Evolutionary conservation across 1,139 yeast genomes (phyloP), one percentile per base, ranked within the genome.

Genomic region (Eremothecium cymbalariae): DNA sequence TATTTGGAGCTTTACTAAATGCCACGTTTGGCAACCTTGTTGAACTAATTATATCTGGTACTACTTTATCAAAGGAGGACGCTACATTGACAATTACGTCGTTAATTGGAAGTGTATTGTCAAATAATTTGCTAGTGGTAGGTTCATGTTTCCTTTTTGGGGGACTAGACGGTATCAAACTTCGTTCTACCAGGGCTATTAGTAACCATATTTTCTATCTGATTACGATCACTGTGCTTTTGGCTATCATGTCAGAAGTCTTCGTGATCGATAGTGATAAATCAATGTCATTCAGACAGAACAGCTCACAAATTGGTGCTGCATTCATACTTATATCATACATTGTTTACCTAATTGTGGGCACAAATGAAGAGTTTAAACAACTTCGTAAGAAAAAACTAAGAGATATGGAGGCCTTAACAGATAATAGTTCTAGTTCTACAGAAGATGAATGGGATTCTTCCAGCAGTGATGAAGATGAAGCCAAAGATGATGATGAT

Each of bases 1-100:
- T 94, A 8, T 48, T 84, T 15, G 95, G 95, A 6, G 95, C 95
- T 0, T 67, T 85, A 45, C 65, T 85, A 48, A 85, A 85, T 59
- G 95, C 95, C 2, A 84, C 94, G 6, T 82, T 85, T 55, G 95
- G 95, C 39, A 85, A 85, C 57, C 94, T 90, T 3, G 79, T 47
- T 13, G 51, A 47, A 27, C 18, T 47, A 29, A 45, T 47, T 35
- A 47, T 47, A 15, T 45, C 50, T 2, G 51, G 51, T 29, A 44
- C 51, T 1, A 45, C 51, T 8, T 48, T 47, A 6, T 47, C 51
- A 2, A 47, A 47, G 28, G 49, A 46, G 8, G 50, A 47, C 34
- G 50, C 50, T 4, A 44, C 47, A 0, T 29, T 47, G 26, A 45
- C 51, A 3, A 72, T 47, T 19, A 46, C 51, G 4, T 44, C 46